Base-by-base conservation (phyloP, 371 early-diverging fungal species). In the Syncephalastrum sp. region DNA sequence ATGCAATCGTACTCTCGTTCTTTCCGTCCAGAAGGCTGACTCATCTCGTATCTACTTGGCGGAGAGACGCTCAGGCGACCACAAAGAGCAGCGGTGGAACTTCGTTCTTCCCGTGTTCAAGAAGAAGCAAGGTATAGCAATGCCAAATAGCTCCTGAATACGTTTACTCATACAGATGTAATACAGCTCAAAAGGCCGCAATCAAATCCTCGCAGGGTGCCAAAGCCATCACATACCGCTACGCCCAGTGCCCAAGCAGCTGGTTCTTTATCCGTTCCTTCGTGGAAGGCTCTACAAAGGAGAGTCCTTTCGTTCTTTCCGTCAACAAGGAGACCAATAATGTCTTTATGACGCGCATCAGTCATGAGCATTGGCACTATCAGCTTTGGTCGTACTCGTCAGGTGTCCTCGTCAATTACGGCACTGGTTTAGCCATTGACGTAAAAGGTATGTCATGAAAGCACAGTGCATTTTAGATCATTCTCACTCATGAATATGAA, bases 361-460 rank as follows among this genome's bases (percentile, higher is more conserved):
- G 67, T 47, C 65, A 60, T 21, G 59, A 69, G 42, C 42, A 70
- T 15, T 77, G 78, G 78, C 70, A 68, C 43, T 8, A 47, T 4
- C 83, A 83, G 55, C 74, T 83, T 12, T 83, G 83, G 83, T 57
- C 75, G 5, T 78, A 69, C 57, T 56, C 69, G 42, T 63, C 74
- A 45, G 83, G 83, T 10, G 70, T 66, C 59, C 54, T 83, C 44
- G 67, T 79, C 42, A 83, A 80, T 59, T 81, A 78, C 59, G 70
- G 67, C 38, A 76, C 74, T 51, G 73, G 77, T 27, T 65, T 77
- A 46, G 74, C 68, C 0, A 63, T 83, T 47, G 65, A 70, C 51
- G 65, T 72, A 15, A 62, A 53, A 23, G 50, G 77, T 73, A 75
- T 59, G 62, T 17, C 45, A 23, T 49, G 8, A 33, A 33, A 33